phyloP scores from a whole-genome alignment of 805 yeast species.

The Yamadazyma nakazawae region DNA sequence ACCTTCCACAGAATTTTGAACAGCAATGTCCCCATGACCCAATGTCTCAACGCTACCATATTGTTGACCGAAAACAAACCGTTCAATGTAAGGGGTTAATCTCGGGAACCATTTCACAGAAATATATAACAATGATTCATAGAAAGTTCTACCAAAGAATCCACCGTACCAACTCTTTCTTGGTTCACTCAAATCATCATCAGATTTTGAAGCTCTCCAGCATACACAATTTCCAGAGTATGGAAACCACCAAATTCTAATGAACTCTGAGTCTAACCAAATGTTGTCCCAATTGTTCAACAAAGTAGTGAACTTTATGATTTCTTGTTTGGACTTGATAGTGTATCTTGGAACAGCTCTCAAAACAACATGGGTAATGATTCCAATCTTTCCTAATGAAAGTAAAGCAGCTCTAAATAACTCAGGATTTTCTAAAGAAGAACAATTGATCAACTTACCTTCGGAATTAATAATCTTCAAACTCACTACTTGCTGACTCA shows the following conservation, averaged over 20 bases:
- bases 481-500: conserved; percentile 82
- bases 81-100: conserved; percentile 81
- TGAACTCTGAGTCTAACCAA: conserved; percentile 88
- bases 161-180: conserved; percentile 86
- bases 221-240: conserved; percentile 79
- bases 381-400: conserved; percentile 88
- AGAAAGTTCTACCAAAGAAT: conserved; percentile 68
- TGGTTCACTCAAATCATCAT: conserved; percentile 59
- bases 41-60: conserved; percentile 72
- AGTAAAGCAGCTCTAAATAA: conserved; percentile 78
- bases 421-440: conserved; percentile 58
- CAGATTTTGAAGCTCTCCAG: conserved; percentile 85
- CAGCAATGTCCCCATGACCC: conserved; percentile 60
- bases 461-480: conserved; percentile 69
- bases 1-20: conserved; percentile 79
- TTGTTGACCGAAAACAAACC: conserved; percentile 79
- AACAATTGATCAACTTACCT: conserved; percentile 69
- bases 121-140: conserved; percentile 75
- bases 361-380: conserved; percentile 80
- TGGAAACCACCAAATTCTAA: conserved; percentile 98
- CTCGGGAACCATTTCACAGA: conserved; percentile 71
- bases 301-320: conserved; percentile 71
- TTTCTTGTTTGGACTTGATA: conserved; percentile 76
- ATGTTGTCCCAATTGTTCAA: conserved; percentile 69
- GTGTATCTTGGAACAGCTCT: conserved; percentile 83